These are phyloP conservation scores for Aureobasidium vineae DNA, from an alignment of 2,329 filamentous ascomycete species.

Conservation along the genomic window DNA sequence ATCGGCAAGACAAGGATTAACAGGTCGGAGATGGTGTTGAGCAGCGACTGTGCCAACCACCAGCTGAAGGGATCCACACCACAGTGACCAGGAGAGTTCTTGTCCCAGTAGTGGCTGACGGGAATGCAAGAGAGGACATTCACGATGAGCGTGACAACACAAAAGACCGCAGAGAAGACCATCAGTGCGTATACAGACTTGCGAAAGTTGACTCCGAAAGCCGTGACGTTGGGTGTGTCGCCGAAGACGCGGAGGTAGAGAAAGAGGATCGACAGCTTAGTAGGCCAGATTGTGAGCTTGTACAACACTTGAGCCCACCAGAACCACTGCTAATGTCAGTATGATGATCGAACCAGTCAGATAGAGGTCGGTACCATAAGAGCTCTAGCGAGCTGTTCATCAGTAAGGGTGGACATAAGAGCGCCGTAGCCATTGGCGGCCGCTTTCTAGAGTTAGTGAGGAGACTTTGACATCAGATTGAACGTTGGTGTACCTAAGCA, in stretches of 20 bases:
- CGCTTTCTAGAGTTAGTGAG: neutral
- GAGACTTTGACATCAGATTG: neutral
- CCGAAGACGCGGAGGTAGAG: slow-evolving; percentile 36
- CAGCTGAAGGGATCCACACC: slow-evolving; percentile 32
- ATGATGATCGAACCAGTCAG: neutral
- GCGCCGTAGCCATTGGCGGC: slow-evolving; percentile 14
- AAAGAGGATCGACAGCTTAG: slow-evolving; percentile 25
- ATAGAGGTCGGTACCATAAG: neutral
- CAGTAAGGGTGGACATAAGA: neutral
- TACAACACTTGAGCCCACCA: slow-evolving; percentile 24
- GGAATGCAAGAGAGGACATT: slow-evolving; percentile 40
- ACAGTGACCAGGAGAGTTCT: slow-evolving; percentile 35
- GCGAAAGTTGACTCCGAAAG: slow-evolving; percentile 33
- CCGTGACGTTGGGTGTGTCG: slow-evolving; percentile 52
- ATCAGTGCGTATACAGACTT: slow-evolving; percentile 33
- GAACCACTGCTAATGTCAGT: slow-evolving; percentile 22
- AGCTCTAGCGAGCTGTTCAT: slow-evolving; percentile 4
- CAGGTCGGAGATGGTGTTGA: slow-evolving; percentile 35
- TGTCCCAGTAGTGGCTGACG: slow-evolving; percentile 37
- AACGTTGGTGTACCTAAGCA: slow-evolving; percentile 4
- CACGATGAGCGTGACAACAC: slow-evolving; percentile 35
- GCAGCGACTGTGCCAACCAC: slow-evolving; percentile 29
- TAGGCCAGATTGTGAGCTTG: slow-evolving; percentile 25
- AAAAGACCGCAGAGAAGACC: slow-evolving; percentile 34
- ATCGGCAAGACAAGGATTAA: slow-evolving; percentile 35